phyloP scores from a whole-genome alignment of 768 basidiomycete genomes.

The Boletus vinaceobasis region DNA sequence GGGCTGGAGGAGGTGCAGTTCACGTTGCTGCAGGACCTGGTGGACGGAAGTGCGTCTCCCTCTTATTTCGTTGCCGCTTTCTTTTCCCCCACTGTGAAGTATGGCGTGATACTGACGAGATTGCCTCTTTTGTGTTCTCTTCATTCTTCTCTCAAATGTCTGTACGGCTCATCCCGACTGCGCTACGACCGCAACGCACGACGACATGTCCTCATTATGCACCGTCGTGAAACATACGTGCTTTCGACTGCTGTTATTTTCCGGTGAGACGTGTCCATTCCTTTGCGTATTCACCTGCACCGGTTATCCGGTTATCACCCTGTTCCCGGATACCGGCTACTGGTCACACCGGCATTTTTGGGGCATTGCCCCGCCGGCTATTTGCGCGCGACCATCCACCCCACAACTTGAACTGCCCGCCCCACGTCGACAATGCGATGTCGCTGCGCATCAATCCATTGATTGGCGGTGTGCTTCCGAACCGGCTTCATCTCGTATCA shows the following conservation, averaged over 20 bases:
- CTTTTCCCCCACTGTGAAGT: neutral
- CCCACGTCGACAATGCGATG: slow-evolving; percentile 6
- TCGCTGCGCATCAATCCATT: slow-evolving; percentile 1
- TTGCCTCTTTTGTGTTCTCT: neutral
- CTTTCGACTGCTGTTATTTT: neutral
- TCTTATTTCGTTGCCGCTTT: neutral
- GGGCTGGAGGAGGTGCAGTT: slow-evolving; percentile 5
- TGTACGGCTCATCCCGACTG: neutral
- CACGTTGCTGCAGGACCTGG: slow-evolving; percentile 15
- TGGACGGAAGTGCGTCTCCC: slow-evolving; percentile 26
- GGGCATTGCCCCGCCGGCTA: slow-evolving; percentile 18
- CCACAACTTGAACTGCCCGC: neutral
- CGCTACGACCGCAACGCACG: slow-evolving; percentile 1
- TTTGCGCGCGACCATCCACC: neutral
- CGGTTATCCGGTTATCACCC: slow-evolving; percentile 10
- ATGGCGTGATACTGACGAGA: slow-evolving; percentile 12
- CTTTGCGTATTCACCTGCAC: neutral
- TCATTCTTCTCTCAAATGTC: neutral
- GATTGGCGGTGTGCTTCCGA: slow-evolving; percentile 12
- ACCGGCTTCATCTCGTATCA: slow-evolving; percentile 1
- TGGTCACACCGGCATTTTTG: neutral
- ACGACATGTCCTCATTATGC: neutral
- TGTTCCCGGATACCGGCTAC: slow-evolving; percentile 11
- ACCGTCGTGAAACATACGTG: neutral
- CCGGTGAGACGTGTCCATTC: neutral